A percentile compares a stretch with the other conserved stretches of the same genome.
Conservation (phyloP, 2,329 filamentous ascomycete genomes). For the Colletotrichum cordylinicola region DNA sequence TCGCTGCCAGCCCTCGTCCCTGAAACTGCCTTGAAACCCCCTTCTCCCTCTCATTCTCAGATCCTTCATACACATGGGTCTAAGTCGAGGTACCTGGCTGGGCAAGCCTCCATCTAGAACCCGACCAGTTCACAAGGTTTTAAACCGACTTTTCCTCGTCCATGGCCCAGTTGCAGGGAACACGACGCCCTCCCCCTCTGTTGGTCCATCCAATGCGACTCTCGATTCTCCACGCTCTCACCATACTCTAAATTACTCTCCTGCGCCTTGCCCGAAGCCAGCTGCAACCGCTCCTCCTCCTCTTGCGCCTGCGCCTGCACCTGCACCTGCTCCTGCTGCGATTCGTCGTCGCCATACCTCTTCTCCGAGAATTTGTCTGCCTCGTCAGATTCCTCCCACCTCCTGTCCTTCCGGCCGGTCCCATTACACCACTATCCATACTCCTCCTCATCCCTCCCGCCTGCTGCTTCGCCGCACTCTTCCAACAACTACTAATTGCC, state of each 20-base stretch:
- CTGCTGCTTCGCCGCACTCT: constrained; percentile 12
- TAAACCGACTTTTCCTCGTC: constrained; percentile 40
- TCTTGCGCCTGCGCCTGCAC: background rate
- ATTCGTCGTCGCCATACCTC: background rate
- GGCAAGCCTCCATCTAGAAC: constrained; percentile 13
- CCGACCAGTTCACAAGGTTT: constrained; percentile 25
- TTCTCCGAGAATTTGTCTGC: background rate
- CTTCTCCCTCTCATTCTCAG: constrained; percentile 20
- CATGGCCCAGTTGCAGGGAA: constrained; percentile 24
- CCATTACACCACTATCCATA: constrained; percentile 15
- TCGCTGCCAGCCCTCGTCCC: constrained; percentile 5
- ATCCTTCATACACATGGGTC: constrained; percentile 15
- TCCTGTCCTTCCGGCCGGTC: constrained; percentile 11
- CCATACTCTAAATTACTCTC: constrained; percentile 19
- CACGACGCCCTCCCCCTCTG: constrained; percentile 14
- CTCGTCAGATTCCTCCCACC: background rate
- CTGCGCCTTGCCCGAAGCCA: constrained; percentile 15
- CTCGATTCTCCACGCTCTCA: constrained; percentile 19
- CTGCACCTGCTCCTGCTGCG: background rate
- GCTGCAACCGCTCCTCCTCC: background rate
- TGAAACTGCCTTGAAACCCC: constrained; percentile 22
- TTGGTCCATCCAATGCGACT: constrained; percentile 20
- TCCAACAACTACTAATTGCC: constrained; percentile 22
- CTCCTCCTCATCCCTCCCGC: background rate
- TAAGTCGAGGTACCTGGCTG: constrained; percentile 21